Percentiles rank a stretch among this genome's conserved stretches.
Evolutionary conservation across 768 basidiomycete species (phyloP).

Genomic region (Astraeus odoratus): DNA sequence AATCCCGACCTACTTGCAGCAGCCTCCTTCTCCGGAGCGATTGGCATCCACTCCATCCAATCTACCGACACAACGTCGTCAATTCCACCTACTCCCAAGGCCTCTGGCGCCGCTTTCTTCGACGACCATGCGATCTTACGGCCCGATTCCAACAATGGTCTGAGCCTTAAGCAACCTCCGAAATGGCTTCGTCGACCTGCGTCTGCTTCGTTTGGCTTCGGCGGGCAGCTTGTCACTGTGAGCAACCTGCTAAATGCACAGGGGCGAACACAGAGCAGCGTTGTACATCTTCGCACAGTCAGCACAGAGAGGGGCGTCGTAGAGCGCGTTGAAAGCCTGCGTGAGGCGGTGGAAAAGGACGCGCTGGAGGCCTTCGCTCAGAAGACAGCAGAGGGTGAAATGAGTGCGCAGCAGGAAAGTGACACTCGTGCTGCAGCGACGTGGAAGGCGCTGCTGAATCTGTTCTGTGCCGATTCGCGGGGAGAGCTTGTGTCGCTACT

Average conservation of each 20-base stretch:
- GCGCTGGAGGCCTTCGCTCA: constrained; percentile 64
- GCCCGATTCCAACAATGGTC: constrained; percentile 47
- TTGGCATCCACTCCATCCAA: constrained; percentile 90
- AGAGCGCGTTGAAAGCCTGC: constrained; percentile 63
- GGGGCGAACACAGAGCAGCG: constrained; percentile 76
- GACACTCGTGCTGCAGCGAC: constrained; percentile 39
- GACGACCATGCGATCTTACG: constrained; percentile 47
- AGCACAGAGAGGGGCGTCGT: constrained; percentile 72
- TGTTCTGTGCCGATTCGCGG: constrained; percentile 85
- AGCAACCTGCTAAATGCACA: constrained; percentile 67
- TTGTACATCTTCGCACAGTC: constrained; percentile 73
- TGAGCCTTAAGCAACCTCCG: constrained; percentile 91
- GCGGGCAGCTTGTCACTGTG: constrained; percentile 78
- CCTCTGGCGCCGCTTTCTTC: constrained; percentile 73
- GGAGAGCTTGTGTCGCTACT: constrained; percentile 87
- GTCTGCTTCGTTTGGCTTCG: constrained; percentile 83
- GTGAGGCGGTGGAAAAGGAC: constrained; percentile 51
- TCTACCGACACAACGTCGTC: constrained; percentile 54
- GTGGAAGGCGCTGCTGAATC: constrained; percentile 84
- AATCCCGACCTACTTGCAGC: constrained; percentile 85
- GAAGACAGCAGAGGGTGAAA: constrained; percentile 30
- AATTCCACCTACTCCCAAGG: constrained; percentile 37
- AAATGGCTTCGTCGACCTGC: constrained; percentile 90
- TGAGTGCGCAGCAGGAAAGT: constrained; percentile 16
- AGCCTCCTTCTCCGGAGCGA: constrained; percentile 92